These are phyloP conservation scores for Fusarium lyarnte DNA, from an alignment of 2,329 filamentous ascomycete species.

Conservation along the genomic window DNA sequence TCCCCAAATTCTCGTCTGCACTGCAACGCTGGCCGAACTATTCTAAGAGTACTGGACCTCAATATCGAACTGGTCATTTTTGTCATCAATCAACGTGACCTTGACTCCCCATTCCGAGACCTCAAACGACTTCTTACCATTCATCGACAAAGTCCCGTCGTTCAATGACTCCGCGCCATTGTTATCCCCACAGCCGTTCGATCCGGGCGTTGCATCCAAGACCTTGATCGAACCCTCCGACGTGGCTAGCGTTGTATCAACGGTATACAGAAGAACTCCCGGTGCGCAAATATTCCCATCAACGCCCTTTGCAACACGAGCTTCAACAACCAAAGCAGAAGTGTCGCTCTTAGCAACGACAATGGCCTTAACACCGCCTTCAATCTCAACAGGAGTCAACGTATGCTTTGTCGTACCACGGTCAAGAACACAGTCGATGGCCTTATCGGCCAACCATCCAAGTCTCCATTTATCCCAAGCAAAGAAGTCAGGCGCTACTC, in stretches of 20 bases:
- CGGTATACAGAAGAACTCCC: constrained; percentile 49
- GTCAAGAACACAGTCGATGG: constrained; percentile 46
- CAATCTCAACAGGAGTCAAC: constrained; percentile 10
- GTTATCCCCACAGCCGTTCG: constrained; percentile 41
- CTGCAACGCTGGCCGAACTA: background rate
- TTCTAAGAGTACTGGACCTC: background rate
- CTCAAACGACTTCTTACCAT: background rate
- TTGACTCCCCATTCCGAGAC: constrained; percentile 23
- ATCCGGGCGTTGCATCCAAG: constrained; percentile 45
- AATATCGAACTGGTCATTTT: background rate
- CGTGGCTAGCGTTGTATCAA: constrained; percentile 43
- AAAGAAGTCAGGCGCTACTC: constrained; percentile 49
- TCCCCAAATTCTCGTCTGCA: background rate
- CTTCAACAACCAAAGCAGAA: constrained; percentile 47
- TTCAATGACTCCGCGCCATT: constrained; percentile 41
- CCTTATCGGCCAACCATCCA: constrained; percentile 48
- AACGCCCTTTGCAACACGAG: constrained; percentile 38
- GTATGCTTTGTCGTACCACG: constrained; percentile 43
- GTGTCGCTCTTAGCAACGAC: constrained; percentile 20
- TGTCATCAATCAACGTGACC: constrained; percentile 12
- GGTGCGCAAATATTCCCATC: constrained; percentile 44
- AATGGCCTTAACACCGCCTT: constrained; percentile 21
- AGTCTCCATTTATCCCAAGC: constrained; percentile 53
- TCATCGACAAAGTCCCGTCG: constrained; percentile 44
- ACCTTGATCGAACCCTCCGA: constrained; percentile 47